Base-by-base conservation (phyloP, 192 early-diverging fungal genomes). In the Haplosporangium gracile region DNA sequence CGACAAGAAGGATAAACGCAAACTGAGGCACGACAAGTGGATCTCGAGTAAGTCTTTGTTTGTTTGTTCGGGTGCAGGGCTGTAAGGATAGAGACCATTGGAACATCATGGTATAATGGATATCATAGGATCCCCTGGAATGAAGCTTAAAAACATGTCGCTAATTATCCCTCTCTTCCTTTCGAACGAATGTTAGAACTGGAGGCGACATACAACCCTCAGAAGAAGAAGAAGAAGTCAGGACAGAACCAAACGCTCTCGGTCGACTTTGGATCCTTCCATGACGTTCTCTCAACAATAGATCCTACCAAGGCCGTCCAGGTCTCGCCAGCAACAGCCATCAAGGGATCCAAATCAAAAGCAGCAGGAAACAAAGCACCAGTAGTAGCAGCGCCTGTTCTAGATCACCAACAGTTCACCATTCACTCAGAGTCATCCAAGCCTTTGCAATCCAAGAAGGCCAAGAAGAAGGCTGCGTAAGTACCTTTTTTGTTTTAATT, bases 391-490 rank as follows among this genome's bases (percentile, higher is more conserved):
- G 5, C 86, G 81, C 39, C 82, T 82, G 55, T 80, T 65, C 42
- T 85, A 79, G 22, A 87, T 47, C 78, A 80, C 39, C 75, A 80
- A n/a, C 70, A 79, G 68, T 86, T 76, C 42, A 81, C 84, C 2
- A 86, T 86, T 72, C 74, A 86, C 43, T 60, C 76, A 11, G 80
- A 87, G 6, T 77, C 83, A 6, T 85, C 80, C 20, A 76, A 86
- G 22, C 80, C 83, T 55, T 43, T 77, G 15, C 88, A 89, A 49
- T 82, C 85, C 39, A 88, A 91, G 26, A 93, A 92, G 65, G 92
- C 93, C 5, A 88, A 92, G 51, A 91, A 92, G 68, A 92, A 92
- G 85, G 93, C 93, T 69, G 93, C 90, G 83, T 92, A 89, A 79
- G 91, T 89, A 0, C 24, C 22, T 53, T 51, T 34, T 70, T 24